Base-by-base conservation (phyloP, 257 asterid genomes). In the Cinchona pubescens region DNA sequence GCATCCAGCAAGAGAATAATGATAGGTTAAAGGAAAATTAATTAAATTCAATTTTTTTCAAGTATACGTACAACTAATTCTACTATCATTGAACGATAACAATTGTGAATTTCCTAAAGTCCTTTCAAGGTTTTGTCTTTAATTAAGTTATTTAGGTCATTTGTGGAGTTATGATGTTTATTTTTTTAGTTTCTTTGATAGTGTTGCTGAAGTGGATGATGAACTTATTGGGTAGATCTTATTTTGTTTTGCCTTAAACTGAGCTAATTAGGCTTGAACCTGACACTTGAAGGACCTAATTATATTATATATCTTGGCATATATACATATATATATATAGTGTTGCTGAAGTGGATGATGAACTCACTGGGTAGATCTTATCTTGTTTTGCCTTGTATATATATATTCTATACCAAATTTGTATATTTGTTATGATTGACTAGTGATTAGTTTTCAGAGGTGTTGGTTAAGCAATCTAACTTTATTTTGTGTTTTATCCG, bases 341-440 rank as follows among this genome's bases (percentile, higher is more conserved):
- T 3, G 70, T 53, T 67, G 58, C 37, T n/a, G 32, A 53, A 10
- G 29, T 71, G 75, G 63, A 35, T 19, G 11, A 42, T 16, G 51
- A 2, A 27, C 29, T 27, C 29, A 27, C 43, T 27, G 48, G 46
- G 70, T 10, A 73, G 71, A 73, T 61, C 77, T 73, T 73, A 73
- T 73, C 77, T 62, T 42, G 38, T 67, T 67, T 25, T 15, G 3
- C n/a, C 7, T 18, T 1, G n/a, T n/a, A n/a, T n/a, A n/a, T n/a
- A n/a, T n/a, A n/a, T n/a, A n/a, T 27, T 25, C 16, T 34, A 55
- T 40, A 49, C 55, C 29, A 37, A 23, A 38, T 27, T 60, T 73
- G 42, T 32, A n/a, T 29, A 27, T 45, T 73, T 61, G 8, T 29
- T 37, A 18, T 73, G 35, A 30, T 61, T 74, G 59, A 21, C 30